Evolutionary conservation across 1,139 yeast species (phyloP), one percentile per base, ranked within the genome.

Genomic region (Protomyces pachydermus): DNA sequence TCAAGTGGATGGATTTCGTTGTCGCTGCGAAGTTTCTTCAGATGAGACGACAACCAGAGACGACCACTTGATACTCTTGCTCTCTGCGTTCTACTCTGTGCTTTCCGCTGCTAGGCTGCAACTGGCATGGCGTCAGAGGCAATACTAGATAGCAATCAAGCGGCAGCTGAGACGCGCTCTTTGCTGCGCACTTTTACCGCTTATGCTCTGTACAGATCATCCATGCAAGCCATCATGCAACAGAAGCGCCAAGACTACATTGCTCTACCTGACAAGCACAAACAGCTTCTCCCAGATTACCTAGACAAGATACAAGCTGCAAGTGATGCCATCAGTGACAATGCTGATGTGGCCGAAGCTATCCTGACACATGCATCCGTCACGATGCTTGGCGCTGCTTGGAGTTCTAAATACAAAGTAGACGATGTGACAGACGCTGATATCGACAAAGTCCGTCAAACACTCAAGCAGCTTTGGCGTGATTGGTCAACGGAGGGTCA

Each of bases 391-490:
- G 54, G 58, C 10, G 50, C 45, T 35, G 12, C 28, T 32, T 58
- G 62, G 62, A 38, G 20, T 28, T 16, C 35, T 6, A 23, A 9
- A 3, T 18, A 39, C 39, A 16, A 37, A 23, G 45, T 52, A 25
- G 20, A 48, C 34, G 52, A 51, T n/a, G 42, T 37, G 9, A 25
- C 50, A 14, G 37, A 38, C 10, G 58, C 54, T 3, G 61, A 86
- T 67, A 79, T 79, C 66, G 88, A 84, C 61, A 86, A 87, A 72
- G 87, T 86, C 1, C 73, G 84, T 46, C 79, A 86, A 1, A 78
- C 87, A 0, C 72, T 90, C 66, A 76, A 84, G 50, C 96, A 89
- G 70, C 71, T 86, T 10, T 78, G 81, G 2, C 74, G 96, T 62
- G 97, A 90, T 73, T 90, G 96, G 96, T 25, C 53, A 12, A 16